A percentile compares a stretch with the other conserved stretches of the same genome.
These are phyloP conservation scores for Laetiporus sulphureus DNA, from an alignment of 1,284 basidiomycete genomes.

Conservation along the genomic window DNA sequence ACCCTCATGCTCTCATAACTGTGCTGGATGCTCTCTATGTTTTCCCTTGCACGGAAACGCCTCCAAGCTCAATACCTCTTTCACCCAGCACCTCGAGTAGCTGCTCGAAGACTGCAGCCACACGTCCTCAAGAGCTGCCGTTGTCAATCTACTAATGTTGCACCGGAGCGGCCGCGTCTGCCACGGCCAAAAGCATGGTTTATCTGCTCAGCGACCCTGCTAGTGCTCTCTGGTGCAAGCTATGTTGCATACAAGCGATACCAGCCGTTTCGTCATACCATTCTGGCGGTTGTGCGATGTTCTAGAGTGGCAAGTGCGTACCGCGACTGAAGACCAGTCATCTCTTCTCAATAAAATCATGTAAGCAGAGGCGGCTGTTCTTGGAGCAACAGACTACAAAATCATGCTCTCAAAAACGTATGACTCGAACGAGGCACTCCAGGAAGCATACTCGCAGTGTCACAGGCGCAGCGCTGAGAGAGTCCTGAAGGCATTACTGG, in stretches of 20 bases:
- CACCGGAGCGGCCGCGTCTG: conserved; percentile 4
- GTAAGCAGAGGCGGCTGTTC: conserved; percentile 51
- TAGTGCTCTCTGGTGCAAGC: conserved; percentile 29
- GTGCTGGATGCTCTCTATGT: no score
- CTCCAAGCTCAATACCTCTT: no score
- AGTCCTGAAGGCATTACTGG: conserved; percentile 73
- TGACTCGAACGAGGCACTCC: conserved; percentile 45
- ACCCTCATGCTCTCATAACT: no score
- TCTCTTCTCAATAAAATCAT: background rate
- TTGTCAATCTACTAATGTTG: background rate
- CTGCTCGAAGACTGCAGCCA: background rate
- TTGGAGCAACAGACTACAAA: conserved; percentile 83
- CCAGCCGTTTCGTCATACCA: conserved; percentile 57
- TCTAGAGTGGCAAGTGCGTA: conserved; percentile 58
- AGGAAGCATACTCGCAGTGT: conserved; percentile 65
- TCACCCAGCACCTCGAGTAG: background rate
- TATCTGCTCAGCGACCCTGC: conserved; percentile 17
- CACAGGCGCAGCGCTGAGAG: conserved; percentile 77
- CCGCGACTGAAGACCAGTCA: background rate
- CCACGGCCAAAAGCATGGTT: conserved; percentile 15
- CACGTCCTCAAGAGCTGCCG: background rate
- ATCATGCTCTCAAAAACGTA: conserved; percentile 59
- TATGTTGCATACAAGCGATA: conserved; percentile 51
- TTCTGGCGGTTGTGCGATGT: conserved; percentile 66
- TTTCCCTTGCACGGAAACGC: no score